Conservation (phyloP, 192 early-diverging fungal species). For the Coemansia sp. region DNA sequence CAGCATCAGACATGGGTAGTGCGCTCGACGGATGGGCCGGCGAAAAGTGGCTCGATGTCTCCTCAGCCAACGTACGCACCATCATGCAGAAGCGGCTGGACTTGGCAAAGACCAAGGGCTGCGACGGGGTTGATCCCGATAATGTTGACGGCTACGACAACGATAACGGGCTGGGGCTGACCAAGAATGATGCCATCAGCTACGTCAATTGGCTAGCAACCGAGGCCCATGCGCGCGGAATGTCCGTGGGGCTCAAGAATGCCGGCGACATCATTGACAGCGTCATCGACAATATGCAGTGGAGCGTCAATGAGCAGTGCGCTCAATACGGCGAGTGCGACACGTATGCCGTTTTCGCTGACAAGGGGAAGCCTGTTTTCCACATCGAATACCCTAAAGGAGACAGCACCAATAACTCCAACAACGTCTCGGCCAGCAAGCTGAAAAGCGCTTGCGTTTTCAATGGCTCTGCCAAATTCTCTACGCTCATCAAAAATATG, state of each 20-base stretch:
- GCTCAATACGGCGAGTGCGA: constrained; percentile 4
- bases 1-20: not conserved
- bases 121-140: constrained; percentile 5
- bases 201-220: not conserved
- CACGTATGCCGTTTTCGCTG: not conserved
- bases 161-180: constrained; percentile 1
- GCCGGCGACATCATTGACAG: not conserved
- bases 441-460: not conserved
- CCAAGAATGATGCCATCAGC: not conserved
- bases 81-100: constrained; percentile 5
- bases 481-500: constrained; percentile 8
- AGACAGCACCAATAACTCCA: not conserved
- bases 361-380: constrained; percentile 2
- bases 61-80: constrained; percentile 1
- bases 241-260: constrained; percentile 1
- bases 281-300: constrained; percentile 10
- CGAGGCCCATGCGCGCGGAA: constrained; percentile 7
- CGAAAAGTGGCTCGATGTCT: not conserved
- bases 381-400: constrained; percentile 9
- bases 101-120: constrained; percentile 3
- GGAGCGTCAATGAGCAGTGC: constrained; percentile 9
- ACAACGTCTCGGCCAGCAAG: not conserved
- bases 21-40: constrained; percentile 1
- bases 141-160: constrained; percentile 10
- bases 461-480: not conserved